Percentiles rank a stretch among this genome's conserved stretches.
These are phyloP conservation scores for Candida koratica DNA, from an alignment of 805 yeast species.

Conservation along the genomic window DNA sequence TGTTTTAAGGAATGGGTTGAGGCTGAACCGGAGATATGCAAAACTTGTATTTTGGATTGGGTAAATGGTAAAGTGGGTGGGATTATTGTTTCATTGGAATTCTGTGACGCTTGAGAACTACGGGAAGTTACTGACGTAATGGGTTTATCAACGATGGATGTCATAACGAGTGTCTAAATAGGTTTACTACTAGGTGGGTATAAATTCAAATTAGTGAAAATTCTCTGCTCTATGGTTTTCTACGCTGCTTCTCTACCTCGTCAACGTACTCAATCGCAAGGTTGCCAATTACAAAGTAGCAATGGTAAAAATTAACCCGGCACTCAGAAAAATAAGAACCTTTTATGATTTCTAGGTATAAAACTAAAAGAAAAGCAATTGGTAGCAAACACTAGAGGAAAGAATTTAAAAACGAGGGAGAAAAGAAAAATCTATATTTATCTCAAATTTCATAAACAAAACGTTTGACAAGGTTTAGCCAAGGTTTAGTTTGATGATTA, in stretches of 20 bases:
- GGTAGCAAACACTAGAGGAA: slow-evolving; percentile 4
- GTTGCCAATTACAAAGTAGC: no score
- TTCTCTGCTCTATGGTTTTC: no score
- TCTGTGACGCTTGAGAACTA: slow-evolving; percentile 2
- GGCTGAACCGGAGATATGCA: slow-evolving; percentile 2
- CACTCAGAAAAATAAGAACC: no score
- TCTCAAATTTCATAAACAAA: slow-evolving; percentile 3
- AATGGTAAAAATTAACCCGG: no score
- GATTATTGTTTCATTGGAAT: slow-evolving; percentile 14
- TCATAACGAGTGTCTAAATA: slow-evolving; percentile 1
- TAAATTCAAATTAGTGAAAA: no score
- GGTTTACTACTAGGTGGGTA: no score
- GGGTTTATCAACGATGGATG: slow-evolving; percentile 5
- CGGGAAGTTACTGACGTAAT: slow-evolving; percentile 4
- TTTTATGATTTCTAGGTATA: no score
- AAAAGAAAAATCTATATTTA: slow-evolving; percentile 1
- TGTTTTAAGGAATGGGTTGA: slow-evolving; percentile 2
- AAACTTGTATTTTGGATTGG: neutral
- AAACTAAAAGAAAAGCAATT: neutral
- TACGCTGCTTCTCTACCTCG: no score
- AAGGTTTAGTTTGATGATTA: neutral
- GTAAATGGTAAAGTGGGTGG: slow-evolving; percentile 3
- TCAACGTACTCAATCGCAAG: no score
- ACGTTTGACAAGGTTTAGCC: neutral
- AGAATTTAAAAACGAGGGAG: slow-evolving; percentile 7